Evolutionary conservation across 805 yeast genomes (phyloP).

Genomic region (Starmerella gropengiesseri): DNA sequence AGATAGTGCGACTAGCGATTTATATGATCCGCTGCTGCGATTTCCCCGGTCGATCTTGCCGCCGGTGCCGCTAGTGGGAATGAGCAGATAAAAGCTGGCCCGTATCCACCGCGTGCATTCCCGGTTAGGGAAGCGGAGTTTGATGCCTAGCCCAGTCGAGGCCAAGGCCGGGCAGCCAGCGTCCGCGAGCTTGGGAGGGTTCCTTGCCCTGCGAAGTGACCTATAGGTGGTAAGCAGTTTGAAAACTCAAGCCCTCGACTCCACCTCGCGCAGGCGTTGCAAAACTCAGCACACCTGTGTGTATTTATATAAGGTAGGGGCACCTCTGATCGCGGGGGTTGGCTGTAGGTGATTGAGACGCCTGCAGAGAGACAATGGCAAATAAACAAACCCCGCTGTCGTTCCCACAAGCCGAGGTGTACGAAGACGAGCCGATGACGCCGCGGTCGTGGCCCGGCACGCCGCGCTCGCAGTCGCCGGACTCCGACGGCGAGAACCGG

Average conservation of each 20-base stretch:
- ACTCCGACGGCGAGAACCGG: conserved; percentile 3
- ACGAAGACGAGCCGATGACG: conserved; percentile 6
- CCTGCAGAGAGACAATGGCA: neutral
- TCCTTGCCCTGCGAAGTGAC: conserved; percentile 7
- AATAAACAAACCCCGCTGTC: neutral
- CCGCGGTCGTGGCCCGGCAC: conserved; percentile 8
- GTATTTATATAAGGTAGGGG: neutral
- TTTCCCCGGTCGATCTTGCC: too few relatives aligned
- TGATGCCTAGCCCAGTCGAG: too few relatives aligned
- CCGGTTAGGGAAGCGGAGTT: too few relatives aligned
- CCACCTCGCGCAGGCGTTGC: too few relatives aligned
- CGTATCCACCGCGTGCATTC: too few relatives aligned
- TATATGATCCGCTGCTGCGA: too few relatives aligned
- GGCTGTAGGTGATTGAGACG: neutral
- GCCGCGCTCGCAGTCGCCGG: conserved; percentile 5
- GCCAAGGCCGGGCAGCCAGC: too few relatives aligned
- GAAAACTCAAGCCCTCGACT: conserved; percentile 4
- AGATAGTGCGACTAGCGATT: too few relatives aligned
- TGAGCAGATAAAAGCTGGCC: too few relatives aligned
- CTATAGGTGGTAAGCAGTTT: conserved; percentile 7
- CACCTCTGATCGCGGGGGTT: neutral
- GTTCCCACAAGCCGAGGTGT: neutral
- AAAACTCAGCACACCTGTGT: neutral
- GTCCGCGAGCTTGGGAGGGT: too few relatives aligned
- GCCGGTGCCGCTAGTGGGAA: too few relatives aligned